Evolutionary conservation across 2,329 filamentous ascomycete species (phyloP).

Genomic region (Sporothrix luriei): DNA sequence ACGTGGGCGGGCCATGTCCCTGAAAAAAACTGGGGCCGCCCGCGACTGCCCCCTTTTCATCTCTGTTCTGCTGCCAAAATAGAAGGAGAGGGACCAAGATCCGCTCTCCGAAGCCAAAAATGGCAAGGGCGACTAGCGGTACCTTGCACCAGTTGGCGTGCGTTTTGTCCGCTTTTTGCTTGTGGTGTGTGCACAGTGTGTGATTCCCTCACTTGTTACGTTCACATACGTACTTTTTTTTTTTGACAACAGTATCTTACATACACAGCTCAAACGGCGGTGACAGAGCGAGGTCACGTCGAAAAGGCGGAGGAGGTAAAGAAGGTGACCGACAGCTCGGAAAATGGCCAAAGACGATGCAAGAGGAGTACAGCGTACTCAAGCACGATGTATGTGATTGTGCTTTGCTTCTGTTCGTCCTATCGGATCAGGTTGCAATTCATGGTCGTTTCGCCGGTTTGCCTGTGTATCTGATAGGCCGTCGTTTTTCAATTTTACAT

Average conservation of each 20-base stretch:
- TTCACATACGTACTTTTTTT: not conserved
- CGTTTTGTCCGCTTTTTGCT: not conserved
- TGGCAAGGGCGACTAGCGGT: constrained; percentile 1
- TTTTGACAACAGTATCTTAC: not conserved
- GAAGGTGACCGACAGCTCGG: not conserved
- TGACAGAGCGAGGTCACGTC: not conserved
- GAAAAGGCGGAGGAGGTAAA: not conserved
- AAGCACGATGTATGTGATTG: not conserved
- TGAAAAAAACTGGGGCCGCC: constrained; percentile 16
- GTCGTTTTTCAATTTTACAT: not conserved
- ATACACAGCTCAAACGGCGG: not conserved
- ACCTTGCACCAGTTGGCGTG: not conserved
- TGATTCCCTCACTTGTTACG: not conserved
- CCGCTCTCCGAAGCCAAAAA: not conserved
- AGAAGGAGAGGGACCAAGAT: not conserved
- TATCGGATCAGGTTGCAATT: constrained; percentile 15
- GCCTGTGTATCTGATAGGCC: constrained; percentile 12
- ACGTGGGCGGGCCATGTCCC: not conserved
- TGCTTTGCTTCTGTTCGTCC: not conserved
- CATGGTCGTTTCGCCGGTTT: constrained; percentile 1
- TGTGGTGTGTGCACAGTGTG: not conserved
- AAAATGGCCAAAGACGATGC: not conserved
- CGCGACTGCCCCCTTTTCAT: not conserved
- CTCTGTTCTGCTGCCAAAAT: not conserved
- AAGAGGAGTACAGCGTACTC: not conserved